Base-by-base conservation (phyloP, 148 eudicot genomes). In the Oxyria digyna region DNA sequence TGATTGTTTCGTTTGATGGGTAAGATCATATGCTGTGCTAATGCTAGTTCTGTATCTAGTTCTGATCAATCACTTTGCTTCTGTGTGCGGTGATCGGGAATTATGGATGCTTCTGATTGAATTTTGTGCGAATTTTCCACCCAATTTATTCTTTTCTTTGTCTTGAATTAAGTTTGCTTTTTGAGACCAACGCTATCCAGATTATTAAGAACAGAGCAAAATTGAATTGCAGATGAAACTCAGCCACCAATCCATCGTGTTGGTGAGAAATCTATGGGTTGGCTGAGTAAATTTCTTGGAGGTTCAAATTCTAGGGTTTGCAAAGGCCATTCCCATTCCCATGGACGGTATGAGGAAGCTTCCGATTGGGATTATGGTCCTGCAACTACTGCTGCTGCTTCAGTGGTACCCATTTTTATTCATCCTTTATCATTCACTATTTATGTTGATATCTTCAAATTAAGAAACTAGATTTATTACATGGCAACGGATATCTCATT, bases 231-330 rank as follows among this genome's bases (percentile, higher is more conserved):
- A 78, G 75, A 59, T 33, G 20, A 52, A 76, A 70, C 40, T 54
- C 70, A 71, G 59, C 71, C 77, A 65, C n/a, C n/a, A n/a, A n/a
- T n/a, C 29, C 72, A 6, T 57, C 32, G 6, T 57, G 64, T 29
- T 24, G 33, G 15, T 57, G n/a, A 3, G 64, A 46, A 67, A 66
- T 21, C 65, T n/a, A 95, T 95, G 97, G 96, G 96, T 76, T 95
- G 99, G 99, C 74, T 91, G 71, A 84, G 88, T 63, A 87, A 88
- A 79, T 63, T 91, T 67, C 77, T 88, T 15, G 81, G 80, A 71
- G 93, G 86, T 49, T 74, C 85, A 42, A 84, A 82, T 80, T 85
- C 87, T 77, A 81, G 78, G 77, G 70, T 78, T 46, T 87, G 86
- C 4, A 73, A 75, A 74, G 86, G 92, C 70, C 91, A 85, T 23